Evolutionary conservation across 163 green algal genomes (phyloP).

Genomic region (Scenedesmus sp.): DNA sequence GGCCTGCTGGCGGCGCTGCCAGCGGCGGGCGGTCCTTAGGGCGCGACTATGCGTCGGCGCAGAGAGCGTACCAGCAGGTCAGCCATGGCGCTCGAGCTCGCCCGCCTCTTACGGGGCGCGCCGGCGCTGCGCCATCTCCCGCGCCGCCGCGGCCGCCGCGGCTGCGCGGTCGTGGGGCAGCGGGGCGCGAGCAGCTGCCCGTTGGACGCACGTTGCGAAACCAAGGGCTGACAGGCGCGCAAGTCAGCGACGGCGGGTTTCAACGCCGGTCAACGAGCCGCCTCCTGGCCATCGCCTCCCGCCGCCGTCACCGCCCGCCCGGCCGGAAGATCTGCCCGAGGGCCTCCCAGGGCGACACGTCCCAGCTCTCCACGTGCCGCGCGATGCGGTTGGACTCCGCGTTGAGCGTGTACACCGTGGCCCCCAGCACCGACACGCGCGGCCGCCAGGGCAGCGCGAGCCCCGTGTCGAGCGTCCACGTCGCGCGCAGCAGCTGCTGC

Average conservation of each 20-base stretch:
- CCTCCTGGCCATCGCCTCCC: not conserved
- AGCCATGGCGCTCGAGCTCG: no score
- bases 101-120: no score
- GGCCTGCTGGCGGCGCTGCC: no score
- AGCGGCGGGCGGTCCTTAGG: no score
- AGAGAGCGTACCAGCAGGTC: constrained; percentile 34
- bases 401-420: constrained; percentile 60
- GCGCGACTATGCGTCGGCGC: no score
- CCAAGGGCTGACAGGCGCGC: no score
- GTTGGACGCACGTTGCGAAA: no score
- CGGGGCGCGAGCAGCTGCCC: no score
- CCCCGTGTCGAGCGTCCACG: constrained; percentile 53
- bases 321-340: constrained; percentile 33
- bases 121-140: not conserved
- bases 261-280: no score
- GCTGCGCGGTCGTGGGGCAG: no score
- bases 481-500: constrained; percentile 43
- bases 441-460: constrained; percentile 56
- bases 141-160: not conserved
- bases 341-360: constrained; percentile 5
- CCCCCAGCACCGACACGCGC: constrained; percentile 47
- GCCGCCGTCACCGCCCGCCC: not conserved
- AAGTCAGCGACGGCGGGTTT: no score
- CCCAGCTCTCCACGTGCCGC: constrained; percentile 25
- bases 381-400: constrained; percentile 35